These are phyloP conservation scores for Backusella circina DNA, from an alignment of 192 early-diverging fungal species.

Conservation along the genomic window DNA sequence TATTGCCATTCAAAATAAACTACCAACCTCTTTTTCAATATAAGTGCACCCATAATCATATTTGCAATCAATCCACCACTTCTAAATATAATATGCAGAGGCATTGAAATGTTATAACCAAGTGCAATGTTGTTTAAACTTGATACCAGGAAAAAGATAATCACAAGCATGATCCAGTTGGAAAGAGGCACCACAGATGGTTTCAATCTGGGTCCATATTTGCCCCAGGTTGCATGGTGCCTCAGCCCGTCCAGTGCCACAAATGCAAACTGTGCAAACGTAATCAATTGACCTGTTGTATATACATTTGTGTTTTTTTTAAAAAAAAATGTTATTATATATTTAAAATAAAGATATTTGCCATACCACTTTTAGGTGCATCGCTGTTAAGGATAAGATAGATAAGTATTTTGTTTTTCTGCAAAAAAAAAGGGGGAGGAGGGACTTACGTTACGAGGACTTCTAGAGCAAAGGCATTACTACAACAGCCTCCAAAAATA, in stretches of 20 bases:
- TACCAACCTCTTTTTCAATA: conserved; percentile 65
- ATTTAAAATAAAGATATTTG: not conserved
- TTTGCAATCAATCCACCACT: conserved; percentile 79
- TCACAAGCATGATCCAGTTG: conserved; percentile 73
- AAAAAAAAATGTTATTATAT: not conserved
- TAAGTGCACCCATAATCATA: conserved; percentile 70
- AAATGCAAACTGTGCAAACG: conserved; percentile 77
- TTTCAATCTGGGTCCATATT: conserved; percentile 28
- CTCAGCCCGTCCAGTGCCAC: conserved; percentile 70
- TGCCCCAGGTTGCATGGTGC: conserved; percentile 53
- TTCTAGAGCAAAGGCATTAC: conserved; percentile 84
- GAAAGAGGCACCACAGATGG: conserved; percentile 61
- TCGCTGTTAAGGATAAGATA: too few species aligned
- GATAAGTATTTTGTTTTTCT: too few species aligned
- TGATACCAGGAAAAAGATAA: conserved; percentile 74
- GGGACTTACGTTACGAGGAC: conserved; percentile 63
- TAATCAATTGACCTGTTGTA: conserved; percentile 72
- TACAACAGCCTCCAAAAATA: conserved; percentile 89
- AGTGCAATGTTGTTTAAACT: conserved; percentile 82
- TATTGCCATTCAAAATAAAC: conserved; percentile 13
- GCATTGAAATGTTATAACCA: conserved; percentile 78
- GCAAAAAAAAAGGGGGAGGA: too few species aligned
- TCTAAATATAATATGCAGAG: conserved; percentile 89
- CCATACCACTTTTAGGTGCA: conserved; percentile 54
- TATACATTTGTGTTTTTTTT: too few species aligned